A percentile compares a stretch with the other conserved stretches of the same genome.
These are phyloP conservation scores for Arthrobotrys megalospora DNA, from an alignment of 2,329 filamentous ascomycete genomes.

Conservation along the genomic window DNA sequence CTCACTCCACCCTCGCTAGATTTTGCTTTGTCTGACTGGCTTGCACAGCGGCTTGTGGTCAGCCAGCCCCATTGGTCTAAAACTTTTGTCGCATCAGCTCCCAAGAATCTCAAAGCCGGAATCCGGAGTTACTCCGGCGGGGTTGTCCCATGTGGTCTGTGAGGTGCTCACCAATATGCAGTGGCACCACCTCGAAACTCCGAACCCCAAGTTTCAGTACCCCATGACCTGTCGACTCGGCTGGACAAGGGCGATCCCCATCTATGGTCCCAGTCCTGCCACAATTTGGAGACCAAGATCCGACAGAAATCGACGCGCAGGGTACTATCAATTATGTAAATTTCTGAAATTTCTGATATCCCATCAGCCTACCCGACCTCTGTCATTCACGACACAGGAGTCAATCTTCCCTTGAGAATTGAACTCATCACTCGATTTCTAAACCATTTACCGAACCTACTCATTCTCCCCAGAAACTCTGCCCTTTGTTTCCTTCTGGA, in stretches of 20 bases:
- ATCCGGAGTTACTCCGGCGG: conserved; percentile 55
- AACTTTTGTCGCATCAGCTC: neutral
- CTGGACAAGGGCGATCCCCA: conserved; percentile 38
- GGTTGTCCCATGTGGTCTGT: conserved; percentile 33
- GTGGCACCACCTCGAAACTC: conserved; percentile 44
- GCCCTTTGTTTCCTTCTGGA: too few relatives aligned
- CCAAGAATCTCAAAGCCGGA: conserved; percentile 4
- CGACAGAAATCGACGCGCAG: conserved; percentile 20
- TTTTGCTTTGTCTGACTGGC: conserved; percentile 4
- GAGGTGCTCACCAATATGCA: conserved; percentile 15
- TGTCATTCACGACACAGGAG: too few relatives aligned
- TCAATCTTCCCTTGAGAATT: too few relatives aligned
- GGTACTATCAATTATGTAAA: conserved; percentile 7
- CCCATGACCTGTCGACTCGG: conserved; percentile 33
- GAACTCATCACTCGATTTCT: too few relatives aligned
- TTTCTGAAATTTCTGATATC: neutral
- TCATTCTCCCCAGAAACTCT: too few relatives aligned
- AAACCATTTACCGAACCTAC: too few relatives aligned
- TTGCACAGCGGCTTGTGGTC: conserved; percentile 2
- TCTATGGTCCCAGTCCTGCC: conserved; percentile 19
- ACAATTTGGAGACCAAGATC: conserved; percentile 10
- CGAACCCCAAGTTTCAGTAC: conserved; percentile 46
- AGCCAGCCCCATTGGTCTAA: conserved; percentile 15
- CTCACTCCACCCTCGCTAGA: conserved; percentile 19
- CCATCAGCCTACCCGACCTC: neutral